Evolutionary conservation across 352 stramenopile species (phyloP), one percentile per base, ranked within the genome.

Genomic region (Globisporangium paddicum): DNA sequence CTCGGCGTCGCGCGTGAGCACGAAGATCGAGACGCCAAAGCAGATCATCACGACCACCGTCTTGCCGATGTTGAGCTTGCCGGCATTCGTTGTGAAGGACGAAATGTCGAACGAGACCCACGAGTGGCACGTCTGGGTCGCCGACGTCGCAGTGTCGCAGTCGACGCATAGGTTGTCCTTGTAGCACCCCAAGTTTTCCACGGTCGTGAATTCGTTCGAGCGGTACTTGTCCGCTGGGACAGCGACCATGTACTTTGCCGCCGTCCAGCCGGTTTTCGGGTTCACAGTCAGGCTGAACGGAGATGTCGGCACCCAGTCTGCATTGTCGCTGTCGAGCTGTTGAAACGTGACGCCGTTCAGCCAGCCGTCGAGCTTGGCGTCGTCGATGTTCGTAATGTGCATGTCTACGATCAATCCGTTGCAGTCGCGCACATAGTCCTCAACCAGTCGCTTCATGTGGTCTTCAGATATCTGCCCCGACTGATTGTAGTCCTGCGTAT

Each of bases 1-100:
- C 60, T 98, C 93, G 2, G 96, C 93, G 58, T 98, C 95, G 59
- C 82, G 87, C 5, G 89, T 96, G 52, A 98, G 89, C n/a, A 97
- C 82, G 38, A 96, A 84, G 51, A 97, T 95, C 25, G 89, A 92
- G 7, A 96, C 79, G 23, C 77, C 78, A 45, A 98, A 86, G 40
- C 96, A 94, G 51, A 98, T 86, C 64, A 96, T 96, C 42, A 97
- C 84, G 1, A 97, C 70, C 5, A 96, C 67, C 5, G 89, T 97
- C 66, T 93, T 95, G 50, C 68, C 72, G 28, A 97, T 93, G 48
- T 85, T 93, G 44, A 94, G 65, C 34, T 82, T 69, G 1, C 77
- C 71, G 0, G 70, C 63, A 16, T 63, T 75, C 10, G 63, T 65
- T 23, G 68, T 64, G 46, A 76, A 72, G 16, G 60, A 58, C 7